These are phyloP conservation scores for Phtheirospermum japonicum DNA, from an alignment of 257 asterid genomes.

Conservation along the genomic window DNA sequence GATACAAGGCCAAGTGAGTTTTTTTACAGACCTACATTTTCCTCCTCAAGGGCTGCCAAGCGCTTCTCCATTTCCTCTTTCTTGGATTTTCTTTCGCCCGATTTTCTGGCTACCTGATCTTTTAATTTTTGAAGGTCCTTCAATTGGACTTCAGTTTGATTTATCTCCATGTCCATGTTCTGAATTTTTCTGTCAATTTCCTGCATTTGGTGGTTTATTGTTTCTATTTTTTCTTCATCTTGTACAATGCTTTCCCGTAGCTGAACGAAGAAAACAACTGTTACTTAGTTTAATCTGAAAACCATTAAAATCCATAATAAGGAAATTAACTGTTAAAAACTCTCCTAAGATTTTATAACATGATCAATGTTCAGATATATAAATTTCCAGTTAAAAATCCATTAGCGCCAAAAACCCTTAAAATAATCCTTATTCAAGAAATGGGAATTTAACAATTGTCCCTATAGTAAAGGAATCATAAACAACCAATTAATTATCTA, in stretches of 20 bases:
- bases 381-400: neutral
- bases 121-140: constrained; percentile 64
- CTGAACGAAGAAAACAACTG: constrained; percentile 41
- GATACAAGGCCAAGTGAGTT: constrained; percentile 8
- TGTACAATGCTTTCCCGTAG: constrained; percentile 77
- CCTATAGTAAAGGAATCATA: too few relatives aligned
- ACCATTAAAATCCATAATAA: constrained; percentile 29
- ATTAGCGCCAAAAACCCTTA: neutral
- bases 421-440: neutral
- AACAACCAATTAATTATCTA: too few relatives aligned
- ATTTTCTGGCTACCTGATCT: constrained; percentile 62
- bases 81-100: constrained; percentile 89
- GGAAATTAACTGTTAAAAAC: constrained; percentile 7
- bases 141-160: constrained; percentile 58
- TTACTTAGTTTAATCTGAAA: constrained; percentile 25
- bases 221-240: constrained; percentile 74
- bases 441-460: too few relatives aligned
- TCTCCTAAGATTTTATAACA: constrained; percentile 15
- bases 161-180: constrained; percentile 60
- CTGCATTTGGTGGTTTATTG: constrained; percentile 61
- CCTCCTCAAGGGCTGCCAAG: constrained; percentile 62
- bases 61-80: constrained; percentile 63
- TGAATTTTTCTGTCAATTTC: constrained; percentile 71
- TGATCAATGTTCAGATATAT: neutral
- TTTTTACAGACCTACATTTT: constrained; percentile 64